Conservation (phyloP, 1,284 basidiomycete species). For the Naganishia sp. region DNA sequence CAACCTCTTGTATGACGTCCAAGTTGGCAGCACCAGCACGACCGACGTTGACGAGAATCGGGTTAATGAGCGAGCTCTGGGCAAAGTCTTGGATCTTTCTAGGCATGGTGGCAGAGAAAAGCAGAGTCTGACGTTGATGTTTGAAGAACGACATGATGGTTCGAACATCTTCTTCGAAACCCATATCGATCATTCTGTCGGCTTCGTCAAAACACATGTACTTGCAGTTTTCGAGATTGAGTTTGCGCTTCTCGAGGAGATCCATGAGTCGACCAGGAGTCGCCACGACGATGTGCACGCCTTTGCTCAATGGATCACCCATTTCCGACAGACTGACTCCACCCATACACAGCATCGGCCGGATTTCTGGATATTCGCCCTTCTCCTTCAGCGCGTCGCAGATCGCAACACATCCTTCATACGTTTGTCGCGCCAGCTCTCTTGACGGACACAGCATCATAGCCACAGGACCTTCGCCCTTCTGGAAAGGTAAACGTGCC, state of each 20-base stretch:
- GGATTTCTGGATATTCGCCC: slow-evolving; percentile 76
- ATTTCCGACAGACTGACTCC: slow-evolving; percentile 98
- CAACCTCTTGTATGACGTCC: slow-evolving; percentile 95
- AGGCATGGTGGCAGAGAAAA: slow-evolving; percentile 99
- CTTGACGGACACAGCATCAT: slow-evolving; percentile 93
- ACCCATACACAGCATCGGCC: slow-evolving; percentile 90
- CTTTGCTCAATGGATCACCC: slow-evolving; percentile 80
- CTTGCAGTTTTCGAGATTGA: slow-evolving; percentile 88
- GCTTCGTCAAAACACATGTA: slow-evolving; percentile 99
- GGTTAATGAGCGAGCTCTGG: slow-evolving; percentile 87
- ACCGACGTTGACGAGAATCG: slow-evolving; percentile 94
- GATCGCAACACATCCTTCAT: slow-evolving; percentile 88
- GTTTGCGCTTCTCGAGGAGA: slow-evolving; percentile 78
- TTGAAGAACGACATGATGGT: slow-evolving; percentile 99
- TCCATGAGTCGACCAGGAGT: slow-evolving; percentile 61
- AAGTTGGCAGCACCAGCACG: slow-evolving; percentile 96
- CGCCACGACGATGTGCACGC: slow-evolving; percentile 77
- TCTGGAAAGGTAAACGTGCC: slow-evolving; percentile 78
- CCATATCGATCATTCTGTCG: slow-evolving; percentile 98
- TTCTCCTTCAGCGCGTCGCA: slow-evolving; percentile 75
- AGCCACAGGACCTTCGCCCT: slow-evolving; percentile 93
- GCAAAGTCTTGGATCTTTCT: slow-evolving; percentile 98
- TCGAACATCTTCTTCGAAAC: slow-evolving; percentile 97
- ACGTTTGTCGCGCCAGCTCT: slow-evolving; percentile 92
- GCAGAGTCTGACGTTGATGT: slow-evolving; percentile 92